Percentiles rank a stretch among this genome's conserved stretches.
Conservation (phyloP, 2,329 filamentous ascomycete genomes). For the Fusarium keratoplasticum region DNA sequence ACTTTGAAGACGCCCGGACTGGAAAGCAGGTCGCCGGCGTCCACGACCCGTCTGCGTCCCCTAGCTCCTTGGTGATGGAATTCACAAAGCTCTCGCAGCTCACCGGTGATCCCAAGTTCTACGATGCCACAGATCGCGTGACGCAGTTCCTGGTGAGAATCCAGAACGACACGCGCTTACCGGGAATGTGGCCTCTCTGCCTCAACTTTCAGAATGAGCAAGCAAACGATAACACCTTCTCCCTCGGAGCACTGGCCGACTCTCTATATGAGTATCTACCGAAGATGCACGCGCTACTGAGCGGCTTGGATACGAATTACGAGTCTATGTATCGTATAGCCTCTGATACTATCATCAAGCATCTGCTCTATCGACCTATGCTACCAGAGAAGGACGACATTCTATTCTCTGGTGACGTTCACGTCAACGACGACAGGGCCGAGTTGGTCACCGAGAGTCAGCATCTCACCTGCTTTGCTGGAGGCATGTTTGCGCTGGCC, state of each 20-base stretch:
- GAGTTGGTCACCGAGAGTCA: conserved; percentile 51
- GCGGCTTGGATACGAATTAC: conserved; percentile 71
- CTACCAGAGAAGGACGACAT: conserved; percentile 70
- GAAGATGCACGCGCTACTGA: conserved; percentile 74
- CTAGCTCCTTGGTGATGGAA: conserved; percentile 77
- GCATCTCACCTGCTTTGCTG: conserved; percentile 75
- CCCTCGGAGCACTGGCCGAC: conserved; percentile 66
- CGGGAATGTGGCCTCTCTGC: conserved; percentile 80
- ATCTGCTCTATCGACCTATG: conserved; percentile 79
- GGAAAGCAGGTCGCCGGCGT: conserved; percentile 61
- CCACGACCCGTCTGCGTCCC: conserved; percentile 59
- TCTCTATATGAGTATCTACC: conserved; percentile 72
- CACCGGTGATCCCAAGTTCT: conserved; percentile 78
- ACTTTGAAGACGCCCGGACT: conserved; percentile 57
- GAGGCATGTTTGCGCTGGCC: conserved; percentile 75
- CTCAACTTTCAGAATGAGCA: conserved; percentile 71
- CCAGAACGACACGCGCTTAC: conserved; percentile 75
- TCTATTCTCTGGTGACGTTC: conserved; percentile 54
- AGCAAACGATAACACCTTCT: conserved; percentile 59
- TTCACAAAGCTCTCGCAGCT: conserved; percentile 81
- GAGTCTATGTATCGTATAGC: conserved; percentile 73
- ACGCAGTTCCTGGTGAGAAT: conserved; percentile 74
- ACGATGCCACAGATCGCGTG: conserved; percentile 80
- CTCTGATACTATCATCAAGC: conserved; percentile 68
- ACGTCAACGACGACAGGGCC: conserved; percentile 40